Percentiles rank a stretch among this genome's conserved stretches.
Evolutionary conservation across 345 rosid genomes (phyloP).

Genomic region (Linum lewisii): DNA sequence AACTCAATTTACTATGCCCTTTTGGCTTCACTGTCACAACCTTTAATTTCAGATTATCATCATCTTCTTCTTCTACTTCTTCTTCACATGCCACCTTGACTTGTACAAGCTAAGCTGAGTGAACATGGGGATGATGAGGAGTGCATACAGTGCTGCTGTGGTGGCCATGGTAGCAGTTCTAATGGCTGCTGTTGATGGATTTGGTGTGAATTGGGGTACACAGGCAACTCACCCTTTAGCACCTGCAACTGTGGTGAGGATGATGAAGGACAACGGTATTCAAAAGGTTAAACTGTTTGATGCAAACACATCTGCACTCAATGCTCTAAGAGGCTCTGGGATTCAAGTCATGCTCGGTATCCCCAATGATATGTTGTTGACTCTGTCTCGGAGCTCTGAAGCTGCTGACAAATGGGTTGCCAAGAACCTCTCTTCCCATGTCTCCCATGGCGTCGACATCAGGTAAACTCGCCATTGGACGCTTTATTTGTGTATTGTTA

Average conservation of each 20-base stretch:
- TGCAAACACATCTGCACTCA: conserved; percentile 9
- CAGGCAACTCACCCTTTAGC: conserved; percentile 14
- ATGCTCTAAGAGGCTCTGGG: conserved; percentile 12
- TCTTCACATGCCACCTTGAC: not conserved
- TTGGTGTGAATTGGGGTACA: conserved; percentile 24
- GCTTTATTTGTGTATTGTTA: not conserved
- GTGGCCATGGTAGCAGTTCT: not conserved
- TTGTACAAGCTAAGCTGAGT: too few relatives aligned
- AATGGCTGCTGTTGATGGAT: not conserved
- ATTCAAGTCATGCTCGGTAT: conserved; percentile 23
- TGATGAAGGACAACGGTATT: conserved; percentile 16
- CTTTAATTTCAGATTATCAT: too few relatives aligned
- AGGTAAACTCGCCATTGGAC: conserved; percentile 7
- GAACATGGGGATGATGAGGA: not conserved
- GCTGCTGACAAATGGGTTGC: conserved; percentile 17
- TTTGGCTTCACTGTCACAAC: too few relatives aligned
- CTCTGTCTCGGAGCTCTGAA: conserved; percentile 3
- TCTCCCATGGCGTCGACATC: conserved; percentile 17
- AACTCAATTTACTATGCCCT: too few relatives aligned
- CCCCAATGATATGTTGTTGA: conserved; percentile 18
- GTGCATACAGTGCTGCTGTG: not conserved
- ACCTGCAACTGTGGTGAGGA: conserved; percentile 12
- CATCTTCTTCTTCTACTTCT: not conserved
- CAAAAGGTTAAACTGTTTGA: conserved; percentile 22
- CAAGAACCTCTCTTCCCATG: conserved; percentile 12